Conservation (phyloP, 1,139 yeast genomes). For the Geotrichum phurueaensis region DNA sequence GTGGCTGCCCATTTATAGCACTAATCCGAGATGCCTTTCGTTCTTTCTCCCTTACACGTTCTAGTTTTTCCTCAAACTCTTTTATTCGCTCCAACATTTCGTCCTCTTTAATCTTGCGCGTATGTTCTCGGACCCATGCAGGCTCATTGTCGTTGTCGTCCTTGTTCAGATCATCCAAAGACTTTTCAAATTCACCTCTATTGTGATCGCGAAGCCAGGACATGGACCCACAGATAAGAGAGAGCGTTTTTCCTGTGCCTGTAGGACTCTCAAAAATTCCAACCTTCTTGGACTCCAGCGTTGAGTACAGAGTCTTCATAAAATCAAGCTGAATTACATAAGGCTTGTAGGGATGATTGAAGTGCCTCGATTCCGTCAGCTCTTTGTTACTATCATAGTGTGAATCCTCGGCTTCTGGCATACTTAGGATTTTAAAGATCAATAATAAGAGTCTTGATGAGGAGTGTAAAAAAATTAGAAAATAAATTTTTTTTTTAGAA, state of each 20-base stretch:
- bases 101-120: slow-evolving; percentile 26
- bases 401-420: not conserved
- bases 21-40: slow-evolving; percentile 20
- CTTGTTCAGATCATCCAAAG: slow-evolving; percentile 24
- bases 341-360: slow-evolving; percentile 75
- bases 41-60: slow-evolving; percentile 25
- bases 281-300: slow-evolving; percentile 56
- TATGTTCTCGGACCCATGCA: slow-evolving; percentile 35
- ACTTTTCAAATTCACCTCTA: slow-evolving; percentile 27
- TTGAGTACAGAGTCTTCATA: slow-evolving; percentile 67
- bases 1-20: not conserved
- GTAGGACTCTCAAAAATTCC: slow-evolving; percentile 93
- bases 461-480: not conserved
- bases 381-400: not conserved
- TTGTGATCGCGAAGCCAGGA: slow-evolving; percentile 75
- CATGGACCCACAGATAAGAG: slow-evolving; percentile 78
- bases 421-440: not conserved
- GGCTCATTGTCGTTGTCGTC: slow-evolving; percentile 45
- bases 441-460: not conserved
- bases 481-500: not conserved
- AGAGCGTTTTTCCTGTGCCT: slow-evolving; percentile 89
- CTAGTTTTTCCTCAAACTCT: slow-evolving; percentile 40
- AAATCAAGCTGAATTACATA: slow-evolving; percentile 71
- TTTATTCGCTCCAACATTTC: slow-evolving; percentile 35
- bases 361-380: slow-evolving; percentile 27